Evolutionary conservation across 75 land plant species (phyloP), one percentile per base, ranked within the genome.

Genomic region (Ceratopteris richardii): DNA sequence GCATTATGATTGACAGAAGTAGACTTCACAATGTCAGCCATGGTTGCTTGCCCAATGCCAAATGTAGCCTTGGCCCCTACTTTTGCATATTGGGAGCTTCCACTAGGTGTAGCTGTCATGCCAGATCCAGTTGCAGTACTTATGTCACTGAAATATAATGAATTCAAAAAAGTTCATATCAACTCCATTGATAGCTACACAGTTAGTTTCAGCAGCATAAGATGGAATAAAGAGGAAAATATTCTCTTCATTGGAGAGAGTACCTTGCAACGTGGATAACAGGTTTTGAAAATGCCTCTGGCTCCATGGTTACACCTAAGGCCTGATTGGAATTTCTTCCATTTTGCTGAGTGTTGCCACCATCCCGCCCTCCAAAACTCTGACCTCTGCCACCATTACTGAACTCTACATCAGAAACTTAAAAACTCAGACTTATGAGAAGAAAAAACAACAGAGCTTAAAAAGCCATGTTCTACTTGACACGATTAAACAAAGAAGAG

Each of bases 1-100:
- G 50, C 50, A 21, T 46, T 46, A 18, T 46, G 50, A 3, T 18
- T 18, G 3, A 5, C 50, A 52, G 18, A 4, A 13, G 12, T 52
- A 52, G 54, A 52, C 25, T 80, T 88, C 44, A 88, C 80, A 63
- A 88, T 76, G 55, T 88, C 88, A 47, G 94, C 94, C 88, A 84
- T 84, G 18, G 94, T 79, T 18, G 75, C 50, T 36, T 84, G 94
- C 12, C 88, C 88, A 1, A 78, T 73, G 25, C 48, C 63, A 0
- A 64, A 72, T 12, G 39, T 22, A 55, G 69, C 42, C 44, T 75
- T 77, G 51, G 29, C 44, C 36, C 78, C 86, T 44, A 80, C 59
- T 59, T 58, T 57, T n/a, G 63, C 31, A 47, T 65, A 58, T 33
- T 30, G 29, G 17, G 63, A 31, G 28, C 41, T 59, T 17, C 75